A percentile compares a stretch with the other conserved stretches of the same genome.
Conservation (phyloP, 257 asterid species). For the Solanum tarijense region DNA sequence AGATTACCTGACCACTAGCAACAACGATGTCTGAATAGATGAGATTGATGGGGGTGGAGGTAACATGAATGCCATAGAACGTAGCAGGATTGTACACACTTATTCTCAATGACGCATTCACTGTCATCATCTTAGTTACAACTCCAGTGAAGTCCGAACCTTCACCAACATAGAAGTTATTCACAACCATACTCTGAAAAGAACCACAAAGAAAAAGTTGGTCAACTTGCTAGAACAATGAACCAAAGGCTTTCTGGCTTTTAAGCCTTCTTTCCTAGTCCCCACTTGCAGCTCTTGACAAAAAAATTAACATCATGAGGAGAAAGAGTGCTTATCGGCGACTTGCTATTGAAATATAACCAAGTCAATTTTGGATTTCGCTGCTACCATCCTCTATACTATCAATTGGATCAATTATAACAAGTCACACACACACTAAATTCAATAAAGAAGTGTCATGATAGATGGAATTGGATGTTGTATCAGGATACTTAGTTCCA, state of each 20-base stretch:
- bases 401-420: background rate
- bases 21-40: constrained; percentile 59
- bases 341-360: background rate
- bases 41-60: constrained; percentile 70
- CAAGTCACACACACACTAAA: background rate
- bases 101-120: constrained; percentile 73
- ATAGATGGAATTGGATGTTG: background rate
- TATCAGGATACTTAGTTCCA: background rate
- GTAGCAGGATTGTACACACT: constrained; percentile 81
- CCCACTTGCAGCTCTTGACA: background rate
- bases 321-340: background rate
- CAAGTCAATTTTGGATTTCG: background rate
- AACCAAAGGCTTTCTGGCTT: background rate
- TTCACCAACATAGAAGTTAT: constrained; percentile 59
- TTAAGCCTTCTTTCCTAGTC: background rate
- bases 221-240: background rate
- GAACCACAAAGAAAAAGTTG: background rate
- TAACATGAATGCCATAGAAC: constrained; percentile 76
- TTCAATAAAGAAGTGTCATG: background rate
- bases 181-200: constrained; percentile 60
- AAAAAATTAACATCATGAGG: background rate
- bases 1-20: constrained; percentile 71
- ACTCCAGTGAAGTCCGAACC: constrained; percentile 84
- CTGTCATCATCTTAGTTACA: constrained; percentile 55
- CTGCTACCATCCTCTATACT: background rate